These are phyloP conservation scores for Podila clonocystis DNA, from an alignment of 192 early-diverging fungal genomes.

Conservation along the genomic window DNA sequence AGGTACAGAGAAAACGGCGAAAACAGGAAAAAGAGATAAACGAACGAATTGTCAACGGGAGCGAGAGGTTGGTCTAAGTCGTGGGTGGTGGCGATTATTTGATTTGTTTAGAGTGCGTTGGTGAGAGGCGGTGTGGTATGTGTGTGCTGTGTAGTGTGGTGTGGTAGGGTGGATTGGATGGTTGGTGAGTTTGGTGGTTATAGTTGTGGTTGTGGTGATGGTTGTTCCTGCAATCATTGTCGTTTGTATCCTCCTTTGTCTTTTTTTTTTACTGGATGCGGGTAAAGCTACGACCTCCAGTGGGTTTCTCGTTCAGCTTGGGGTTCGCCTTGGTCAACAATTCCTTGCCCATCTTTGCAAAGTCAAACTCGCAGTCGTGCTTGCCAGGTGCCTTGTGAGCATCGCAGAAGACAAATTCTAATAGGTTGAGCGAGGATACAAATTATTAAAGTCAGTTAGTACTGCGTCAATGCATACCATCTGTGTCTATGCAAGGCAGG, in stretches of 20 bases:
- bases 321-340: conserved; percentile 79
- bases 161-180: too few species aligned
- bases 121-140: too few species aligned
- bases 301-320: conserved; percentile 76
- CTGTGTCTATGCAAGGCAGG: not conserved
- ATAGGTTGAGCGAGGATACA: not conserved
- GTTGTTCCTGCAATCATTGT: conserved; percentile 2
- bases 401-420: conserved; percentile 78
- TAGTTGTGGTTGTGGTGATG: too few species aligned
- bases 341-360: conserved; percentile 73
- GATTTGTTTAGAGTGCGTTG: too few species aligned
- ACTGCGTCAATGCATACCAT: too few species aligned
- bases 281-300: conserved; percentile 80
- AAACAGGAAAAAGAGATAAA: not conserved
- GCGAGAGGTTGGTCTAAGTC: too few species aligned
- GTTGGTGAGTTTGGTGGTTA: too few species aligned
- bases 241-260: conserved; percentile 1
- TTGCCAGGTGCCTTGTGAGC: conserved; percentile 74
- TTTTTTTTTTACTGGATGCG: conserved; percentile 58
- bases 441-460: not conserved
- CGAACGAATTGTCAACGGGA: too few species aligned
- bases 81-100: too few species aligned
- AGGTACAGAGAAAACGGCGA: not conserved
- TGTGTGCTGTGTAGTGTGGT: too few species aligned
- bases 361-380: conserved; percentile 84